These are phyloP conservation scores for Eutrema salsugineum DNA, from an alignment of 441 rosid genomes.

Conservation along the genomic window DNA sequence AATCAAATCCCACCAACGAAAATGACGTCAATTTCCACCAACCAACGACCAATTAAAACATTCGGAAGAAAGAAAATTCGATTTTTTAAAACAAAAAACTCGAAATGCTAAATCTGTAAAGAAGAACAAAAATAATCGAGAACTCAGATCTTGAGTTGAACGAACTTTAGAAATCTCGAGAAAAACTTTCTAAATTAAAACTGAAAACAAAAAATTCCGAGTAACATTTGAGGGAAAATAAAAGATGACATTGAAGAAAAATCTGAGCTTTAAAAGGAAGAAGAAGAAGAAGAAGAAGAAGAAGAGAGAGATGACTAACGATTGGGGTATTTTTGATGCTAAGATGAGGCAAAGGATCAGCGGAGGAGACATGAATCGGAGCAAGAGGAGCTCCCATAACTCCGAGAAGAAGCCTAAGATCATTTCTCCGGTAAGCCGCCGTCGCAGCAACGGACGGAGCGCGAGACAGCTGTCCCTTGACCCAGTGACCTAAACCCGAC, in stretches of 20 bases:
- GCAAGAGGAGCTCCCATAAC: slow-evolving; percentile 93
- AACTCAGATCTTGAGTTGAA: background rate
- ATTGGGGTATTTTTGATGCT: slow-evolving; percentile 87
- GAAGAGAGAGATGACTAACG: slow-evolving; percentile 37
- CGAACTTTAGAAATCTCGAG: background rate
- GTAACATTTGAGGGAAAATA: background rate
- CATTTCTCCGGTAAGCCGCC: slow-evolving; percentile 48
- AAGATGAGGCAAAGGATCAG: slow-evolving; percentile 78
- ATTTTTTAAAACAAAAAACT: background rate
- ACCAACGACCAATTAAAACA: slow-evolving; percentile 30
- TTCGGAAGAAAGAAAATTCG: background rate
- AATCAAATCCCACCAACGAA: slow-evolving; percentile 25
- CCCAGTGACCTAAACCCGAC: slow-evolving; percentile 73
- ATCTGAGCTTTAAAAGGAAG: background rate
- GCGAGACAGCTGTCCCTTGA: slow-evolving; percentile 65
- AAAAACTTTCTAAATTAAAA: background rate
- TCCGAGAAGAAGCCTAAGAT: slow-evolving; percentile 73
- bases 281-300: background rate
- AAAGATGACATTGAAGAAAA: background rate
- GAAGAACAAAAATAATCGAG: background rate
- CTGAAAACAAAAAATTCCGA: background rate
- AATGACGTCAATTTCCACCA: slow-evolving; percentile 26
- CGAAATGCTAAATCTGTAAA: background rate
- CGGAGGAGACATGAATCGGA: slow-evolving; percentile 62
- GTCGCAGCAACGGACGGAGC: slow-evolving; percentile 46